Conservation (phyloP, 1,284 basidiomycete species). For the Kalmanozyma brasiliensis region DNA sequence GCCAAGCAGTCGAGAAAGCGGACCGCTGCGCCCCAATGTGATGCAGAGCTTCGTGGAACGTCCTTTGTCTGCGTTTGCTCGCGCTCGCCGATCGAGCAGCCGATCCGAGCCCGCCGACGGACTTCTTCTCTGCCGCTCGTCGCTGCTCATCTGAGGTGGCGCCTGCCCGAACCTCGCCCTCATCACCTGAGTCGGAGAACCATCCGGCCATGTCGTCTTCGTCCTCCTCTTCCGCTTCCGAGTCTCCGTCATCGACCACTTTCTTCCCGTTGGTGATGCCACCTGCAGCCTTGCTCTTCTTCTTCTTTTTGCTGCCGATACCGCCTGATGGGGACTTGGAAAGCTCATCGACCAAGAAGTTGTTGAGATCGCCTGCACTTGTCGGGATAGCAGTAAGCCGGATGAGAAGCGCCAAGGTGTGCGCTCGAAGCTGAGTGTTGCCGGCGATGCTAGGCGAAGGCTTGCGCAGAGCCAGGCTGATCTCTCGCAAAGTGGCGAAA, state of each 20-base stretch:
- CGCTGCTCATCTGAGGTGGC: conserved; percentile 36
- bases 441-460: conserved; percentile 39
- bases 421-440: conserved; percentile 70
- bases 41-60: conserved; percentile 71
- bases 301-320: conserved; percentile 31
- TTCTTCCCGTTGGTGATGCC: conserved; percentile 36
- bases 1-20: conserved; percentile 82
- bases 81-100: conserved; percentile 29
- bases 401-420: conserved; percentile 81
- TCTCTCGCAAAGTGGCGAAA: conserved; percentile 90
- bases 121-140: conserved; percentile 28
- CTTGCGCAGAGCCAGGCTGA: conserved; percentile 67
- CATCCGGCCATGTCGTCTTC: conserved; percentile 72
- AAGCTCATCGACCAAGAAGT: conserved; percentile 78
- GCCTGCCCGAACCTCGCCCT: conserved; percentile 61
- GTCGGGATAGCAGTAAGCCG: conserved; percentile 84
- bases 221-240: conserved; percentile 53
- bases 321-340: conserved; percentile 22
- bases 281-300: conserved; percentile 19
- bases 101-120: conserved; percentile 26
- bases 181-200: conserved; percentile 63
- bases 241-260: conserved; percentile 62
- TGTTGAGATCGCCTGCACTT: conserved; percentile 78
- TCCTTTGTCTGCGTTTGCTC: conserved; percentile 60
- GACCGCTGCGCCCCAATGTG: conserved; percentile 78